Base-by-base conservation (phyloP, 192 early-diverging fungal species). In the Coemansia sp. region DNA sequence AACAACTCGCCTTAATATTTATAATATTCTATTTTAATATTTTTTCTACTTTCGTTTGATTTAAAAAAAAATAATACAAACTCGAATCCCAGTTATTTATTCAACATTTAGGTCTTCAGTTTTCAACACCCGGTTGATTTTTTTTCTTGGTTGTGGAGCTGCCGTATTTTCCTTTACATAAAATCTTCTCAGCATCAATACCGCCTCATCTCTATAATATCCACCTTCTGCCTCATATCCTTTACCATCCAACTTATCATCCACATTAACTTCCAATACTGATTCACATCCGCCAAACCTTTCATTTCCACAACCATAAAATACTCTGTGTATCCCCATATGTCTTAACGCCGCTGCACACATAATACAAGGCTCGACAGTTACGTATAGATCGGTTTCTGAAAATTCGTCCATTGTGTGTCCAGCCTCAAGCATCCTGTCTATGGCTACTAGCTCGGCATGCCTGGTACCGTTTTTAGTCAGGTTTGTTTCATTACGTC, bases 331-430 rank as follows among this genome's bases (percentile, higher is more conserved):
- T 8, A 99, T 81, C 2, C 82, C 38, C 7, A 95, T 52, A 50
- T 90, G 87, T 10, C 94, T 63, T 45, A 97, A 61, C 5, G 95
- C 97, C 33, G 90, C 85, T 0, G 92, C 93, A 47, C 95, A 99
- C 97, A 97, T 99, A 4, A 99, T 78, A 62, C 97, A 99, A 1
- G 97, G 95, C 64, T 97, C 97, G 0, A 99, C 92, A 0, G 97
- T 95, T 13, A 99, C 97, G 66, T 96, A 99, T 19, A 99, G 71
- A 32, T 83, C 85, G 19, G 80, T 81, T 29, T 57, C 4, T 5
- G 24, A n/a, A 45, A 87, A 85, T 0, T 80, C 50, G 17, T 69
- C 56, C 6, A 71, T 46, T 4, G 40, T 57, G 23, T 64, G 61
- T 24, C 63, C 70, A 18, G 23, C 5, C 41, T 42, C 49, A 55